A percentile compares a stretch with the other conserved stretches of the same genome.
Conservation (phyloP, 306 rosid species). For the Pueraria montana region DNA sequence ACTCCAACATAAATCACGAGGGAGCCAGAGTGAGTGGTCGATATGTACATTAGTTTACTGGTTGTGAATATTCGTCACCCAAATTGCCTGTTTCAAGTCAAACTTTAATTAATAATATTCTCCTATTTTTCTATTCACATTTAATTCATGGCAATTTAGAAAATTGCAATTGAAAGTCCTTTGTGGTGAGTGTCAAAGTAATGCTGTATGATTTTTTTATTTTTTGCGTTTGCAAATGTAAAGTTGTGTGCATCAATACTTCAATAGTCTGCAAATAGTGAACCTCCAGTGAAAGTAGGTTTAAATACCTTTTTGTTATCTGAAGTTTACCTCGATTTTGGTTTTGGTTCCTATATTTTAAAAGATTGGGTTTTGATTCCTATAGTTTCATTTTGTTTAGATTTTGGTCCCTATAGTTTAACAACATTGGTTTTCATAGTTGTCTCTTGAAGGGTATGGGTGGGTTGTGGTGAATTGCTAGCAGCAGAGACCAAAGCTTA, state of each 20-base stretch:
- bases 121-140: background rate
- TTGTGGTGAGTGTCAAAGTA: background rate
- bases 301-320: background rate
- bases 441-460: background rate
- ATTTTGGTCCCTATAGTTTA: background rate
- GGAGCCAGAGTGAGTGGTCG: background rate
- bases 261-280: background rate
- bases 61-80: background rate
- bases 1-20: background rate
- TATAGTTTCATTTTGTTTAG: background rate
- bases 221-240: background rate
- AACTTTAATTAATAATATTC: slow-evolving; percentile 2
- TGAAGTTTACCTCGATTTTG: background rate
- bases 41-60: background rate
- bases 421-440: background rate
- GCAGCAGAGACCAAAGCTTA: background rate
- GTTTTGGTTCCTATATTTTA: background rate
- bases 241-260: background rate
- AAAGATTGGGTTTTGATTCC: background rate
- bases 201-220: background rate
- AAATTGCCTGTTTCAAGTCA: background rate
- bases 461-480: background rate
- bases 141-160: background rate
- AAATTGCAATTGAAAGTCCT: slow-evolving; percentile 6
- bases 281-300: background rate